Base-by-base conservation (phyloP, 2,329 filamentous ascomycete genomes). In the Parastagonospora avenae region DNA sequence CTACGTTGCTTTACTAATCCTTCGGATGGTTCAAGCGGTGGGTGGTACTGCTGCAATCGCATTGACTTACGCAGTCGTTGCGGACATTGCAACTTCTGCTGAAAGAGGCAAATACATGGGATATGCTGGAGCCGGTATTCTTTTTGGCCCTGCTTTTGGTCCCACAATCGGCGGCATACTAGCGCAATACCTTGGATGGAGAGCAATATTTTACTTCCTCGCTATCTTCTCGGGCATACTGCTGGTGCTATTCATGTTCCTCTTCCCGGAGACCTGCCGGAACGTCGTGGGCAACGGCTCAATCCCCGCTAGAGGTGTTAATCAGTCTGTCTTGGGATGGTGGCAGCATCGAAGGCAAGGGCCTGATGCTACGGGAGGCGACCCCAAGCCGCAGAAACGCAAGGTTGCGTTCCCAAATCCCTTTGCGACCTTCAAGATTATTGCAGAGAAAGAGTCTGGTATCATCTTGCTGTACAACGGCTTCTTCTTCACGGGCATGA, bases 21-120 rank as follows among this genome's bases (percentile, higher is more conserved):
- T 75, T 7, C 66, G 72, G 6, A 66, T 68, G 50, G 40, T 75
- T 4, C 72, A 79, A 54, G 71, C 74, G 50, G 57, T 68, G 43
- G 77, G 77, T 0, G 71, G 71, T 30, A 74, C 73, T 27, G 72
- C 74, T 8, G 73, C 73, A 2, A 77, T 78, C 27, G 58, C 89
- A 0, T 76, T 94, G 1, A 84, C 83, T 0, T 88, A 83, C 57
- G 90, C 86, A 1, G 85, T 92, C 2, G 82, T 92, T 8, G 86
- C 88, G 0, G 90, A 94, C 61, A 79, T 92, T 3, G 80, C 86
- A 0, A 85, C 87, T 0, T 85, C 83, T 39, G 81, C 85, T 0
- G 88, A 93, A 67, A 79, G 90, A 58, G 90, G 90, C 1, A 83
- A 81, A 55, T 92, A 89, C 63, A 87, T 92, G 74, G 76, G 88